These are phyloP conservation scores for Craterostigma plantagineum DNA, from an alignment of 257 asterid species.

Conservation along the genomic window DNA sequence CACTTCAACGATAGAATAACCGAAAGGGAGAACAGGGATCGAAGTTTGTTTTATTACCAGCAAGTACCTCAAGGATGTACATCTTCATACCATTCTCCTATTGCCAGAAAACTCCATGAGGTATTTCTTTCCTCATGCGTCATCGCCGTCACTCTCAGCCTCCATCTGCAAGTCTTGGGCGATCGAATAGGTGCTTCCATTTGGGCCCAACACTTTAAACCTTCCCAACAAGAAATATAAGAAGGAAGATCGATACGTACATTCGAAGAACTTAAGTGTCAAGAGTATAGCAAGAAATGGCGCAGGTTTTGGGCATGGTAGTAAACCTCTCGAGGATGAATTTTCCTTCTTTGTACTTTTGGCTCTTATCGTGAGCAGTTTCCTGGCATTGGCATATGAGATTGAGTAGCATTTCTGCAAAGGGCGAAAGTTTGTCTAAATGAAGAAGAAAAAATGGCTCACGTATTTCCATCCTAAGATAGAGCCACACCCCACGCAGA, in stretches of 20 bases:
- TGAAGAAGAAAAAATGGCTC: background rate
- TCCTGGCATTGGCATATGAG: constrained; percentile 19
- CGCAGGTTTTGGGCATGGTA: no score
- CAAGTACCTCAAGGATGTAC: no score
- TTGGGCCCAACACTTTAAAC: constrained; percentile 60
- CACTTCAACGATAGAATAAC: no score
- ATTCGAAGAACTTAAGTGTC: background rate
- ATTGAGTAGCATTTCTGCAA: no score
- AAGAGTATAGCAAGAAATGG: no score
- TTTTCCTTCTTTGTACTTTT: constrained; percentile 70
- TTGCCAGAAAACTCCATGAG: no score
- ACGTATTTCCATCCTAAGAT: constrained; percentile 90
- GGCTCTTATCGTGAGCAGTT: constrained; percentile 39
- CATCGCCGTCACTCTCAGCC: constrained; percentile 40
- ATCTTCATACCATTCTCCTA: no score
- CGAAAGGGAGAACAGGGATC: no score
- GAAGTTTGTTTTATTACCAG: no score
- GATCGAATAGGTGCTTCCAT: constrained; percentile 37
- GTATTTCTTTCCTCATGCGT: constrained; percentile 17
- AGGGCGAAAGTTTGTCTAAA: no score
- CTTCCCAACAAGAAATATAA: constrained; percentile 19
- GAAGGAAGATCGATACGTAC: constrained; percentile 3
- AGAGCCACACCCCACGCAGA: constrained; percentile 75
- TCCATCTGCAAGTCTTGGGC: constrained; percentile 19
- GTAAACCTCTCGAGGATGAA: constrained; percentile 62